Evolutionary conservation across 140 eudicot genomes (phyloP).

Genomic region (Erigeron philadelphicus): DNA sequence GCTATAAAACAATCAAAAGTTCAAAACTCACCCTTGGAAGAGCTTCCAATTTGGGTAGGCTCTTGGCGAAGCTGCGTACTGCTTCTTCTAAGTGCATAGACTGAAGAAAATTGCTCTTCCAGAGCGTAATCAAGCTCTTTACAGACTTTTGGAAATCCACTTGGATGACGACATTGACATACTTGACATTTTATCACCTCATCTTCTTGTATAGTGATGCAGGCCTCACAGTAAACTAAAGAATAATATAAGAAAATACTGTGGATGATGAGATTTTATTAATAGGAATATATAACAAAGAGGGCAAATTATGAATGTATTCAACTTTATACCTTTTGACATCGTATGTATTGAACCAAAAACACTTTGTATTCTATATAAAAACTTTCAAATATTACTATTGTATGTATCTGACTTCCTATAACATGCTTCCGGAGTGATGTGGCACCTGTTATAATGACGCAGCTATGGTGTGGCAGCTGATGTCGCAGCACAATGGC

Average conservation of each 20-base stretch:
- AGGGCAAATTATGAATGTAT: no score
- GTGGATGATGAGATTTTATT: conserved; percentile 13
- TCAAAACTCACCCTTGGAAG: conserved; percentile 35
- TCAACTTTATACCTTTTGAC: no score
- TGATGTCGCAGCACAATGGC: no score
- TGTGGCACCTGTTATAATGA: no score
- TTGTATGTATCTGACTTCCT: no score
- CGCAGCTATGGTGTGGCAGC: no score
- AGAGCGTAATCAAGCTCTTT: conserved; percentile 56
- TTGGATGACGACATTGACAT: conserved; percentile 60
- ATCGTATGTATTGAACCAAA: no score
- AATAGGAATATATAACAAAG: neutral
- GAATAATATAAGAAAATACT: neutral
- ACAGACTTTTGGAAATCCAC: conserved; percentile 59
- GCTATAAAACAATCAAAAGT: neutral
- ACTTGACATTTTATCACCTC: conserved; percentile 45
- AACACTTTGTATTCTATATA: no score
- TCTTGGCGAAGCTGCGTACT: conserved; percentile 28
- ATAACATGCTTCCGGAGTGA: no score
- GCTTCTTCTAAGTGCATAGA: conserved; percentile 45
- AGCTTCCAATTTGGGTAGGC: conserved; percentile 24
- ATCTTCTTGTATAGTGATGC: conserved; percentile 43
- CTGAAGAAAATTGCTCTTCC: conserved; percentile 56
- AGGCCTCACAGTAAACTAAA: conserved; percentile 61
- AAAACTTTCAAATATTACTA: no score